Evolutionary conservation across 176 grass and related monocot genomes (phyloP).

Genomic region (Elymus sibiricus): DNA sequence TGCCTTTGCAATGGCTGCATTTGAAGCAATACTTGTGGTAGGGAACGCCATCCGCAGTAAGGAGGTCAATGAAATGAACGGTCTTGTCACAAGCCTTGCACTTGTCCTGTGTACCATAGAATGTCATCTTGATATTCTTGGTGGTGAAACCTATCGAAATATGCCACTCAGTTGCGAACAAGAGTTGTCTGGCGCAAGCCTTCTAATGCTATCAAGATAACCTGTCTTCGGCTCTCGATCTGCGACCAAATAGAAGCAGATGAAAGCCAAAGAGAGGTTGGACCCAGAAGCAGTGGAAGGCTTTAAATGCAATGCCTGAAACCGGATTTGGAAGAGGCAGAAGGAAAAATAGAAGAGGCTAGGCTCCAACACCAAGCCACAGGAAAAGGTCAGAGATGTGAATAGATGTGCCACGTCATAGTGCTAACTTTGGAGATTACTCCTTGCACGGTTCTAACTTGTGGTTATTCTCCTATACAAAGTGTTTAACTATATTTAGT

Average conservation of each 20-base stretch:
- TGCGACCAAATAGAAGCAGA: slow-evolving; percentile 27
- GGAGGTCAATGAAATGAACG: slow-evolving; percentile 69
- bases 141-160: slow-evolving; percentile 11
- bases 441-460: slow-evolving; percentile 20
- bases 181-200: slow-evolving; percentile 14
- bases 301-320: slow-evolving; percentile 34
- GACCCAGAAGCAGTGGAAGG: background rate
- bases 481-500: slow-evolving; percentile 20
- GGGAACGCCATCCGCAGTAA: slow-evolving; percentile 40
- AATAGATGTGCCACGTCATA: background rate
- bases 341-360: slow-evolving; percentile 15
- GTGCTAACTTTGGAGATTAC: slow-evolving; percentile 21
- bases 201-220: slow-evolving; percentile 14
- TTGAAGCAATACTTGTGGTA: slow-evolving; percentile 93
- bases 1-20: slow-evolving; percentile 85
- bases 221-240: slow-evolving; percentile 25
- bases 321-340: slow-evolving; percentile 14
- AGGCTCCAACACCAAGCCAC: slow-evolving; percentile 2
- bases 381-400: slow-evolving; percentile 18
- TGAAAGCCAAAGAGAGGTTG: slow-evolving; percentile 34
- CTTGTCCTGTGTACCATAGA: slow-evolving; percentile 66
- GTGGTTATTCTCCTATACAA: slow-evolving; percentile 22
- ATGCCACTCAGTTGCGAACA: slow-evolving; percentile 1
- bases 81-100: slow-evolving; percentile 81
- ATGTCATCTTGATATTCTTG: slow-evolving; percentile 51